A percentile compares a stretch with the other conserved stretches of the same genome.
Conservation (phyloP, 805 yeast species). For the Candida tammaniensis region DNA sequence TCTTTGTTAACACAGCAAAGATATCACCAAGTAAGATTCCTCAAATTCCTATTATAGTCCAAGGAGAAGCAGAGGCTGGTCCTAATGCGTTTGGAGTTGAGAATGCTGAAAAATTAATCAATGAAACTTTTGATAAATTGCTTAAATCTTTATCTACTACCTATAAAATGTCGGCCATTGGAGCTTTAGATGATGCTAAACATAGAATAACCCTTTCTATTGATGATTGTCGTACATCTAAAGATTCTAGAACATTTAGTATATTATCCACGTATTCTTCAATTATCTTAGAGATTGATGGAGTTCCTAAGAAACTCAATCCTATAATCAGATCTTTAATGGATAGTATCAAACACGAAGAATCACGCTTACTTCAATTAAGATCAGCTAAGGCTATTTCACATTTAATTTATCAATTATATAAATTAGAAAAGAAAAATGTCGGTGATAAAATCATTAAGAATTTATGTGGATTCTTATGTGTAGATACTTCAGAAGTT, state of each 20-base stretch:
- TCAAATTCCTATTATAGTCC: constrained; percentile 81
- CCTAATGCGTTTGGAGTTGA: constrained; percentile 85
- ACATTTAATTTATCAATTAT: constrained; percentile 57
- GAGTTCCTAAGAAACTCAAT: constrained; percentile 83
- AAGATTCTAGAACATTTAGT: constrained; percentile 49
- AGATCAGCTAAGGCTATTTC: constrained; percentile 72
- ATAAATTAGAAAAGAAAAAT: constrained; percentile 54
- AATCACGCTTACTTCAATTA: constrained; percentile 58
- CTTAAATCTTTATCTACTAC: constrained; percentile 62
- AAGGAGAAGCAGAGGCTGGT: constrained; percentile 93
- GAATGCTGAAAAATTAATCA: constrained; percentile 67
- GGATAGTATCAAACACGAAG: constrained; percentile 87
- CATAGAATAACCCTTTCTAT: constrained; percentile 65
- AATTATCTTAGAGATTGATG: constrained; percentile 59
- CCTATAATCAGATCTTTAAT: constrained; percentile 85
- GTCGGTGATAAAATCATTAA: constrained; percentile 88
- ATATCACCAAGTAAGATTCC: constrained; percentile 71
- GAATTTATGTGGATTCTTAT: constrained; percentile 86
- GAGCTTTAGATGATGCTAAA: constrained; percentile 75
- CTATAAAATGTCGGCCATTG: constrained; percentile 65
- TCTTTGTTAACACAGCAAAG: constrained; percentile 75
- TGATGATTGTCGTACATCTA: constrained; percentile 59
- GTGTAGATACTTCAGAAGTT: constrained; percentile 94
- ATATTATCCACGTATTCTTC: constrained; percentile 77
- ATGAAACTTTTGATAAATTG: constrained; percentile 64